Evolutionary conservation across 345 rosid genomes (phyloP).

Genomic region (Viola odorata): DNA sequence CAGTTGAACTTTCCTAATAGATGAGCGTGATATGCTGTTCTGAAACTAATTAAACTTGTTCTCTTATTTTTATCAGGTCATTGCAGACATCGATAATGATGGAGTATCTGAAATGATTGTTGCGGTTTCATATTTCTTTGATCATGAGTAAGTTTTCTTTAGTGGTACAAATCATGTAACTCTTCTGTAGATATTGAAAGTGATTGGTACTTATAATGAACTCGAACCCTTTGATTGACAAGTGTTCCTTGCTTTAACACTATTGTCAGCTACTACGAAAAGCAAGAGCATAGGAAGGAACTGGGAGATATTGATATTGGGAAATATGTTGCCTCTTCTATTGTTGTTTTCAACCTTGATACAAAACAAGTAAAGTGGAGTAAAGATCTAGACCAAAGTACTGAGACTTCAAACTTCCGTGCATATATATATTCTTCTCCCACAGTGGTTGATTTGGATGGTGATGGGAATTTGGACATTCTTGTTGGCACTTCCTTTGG

Average conservation of each 20-base stretch:
- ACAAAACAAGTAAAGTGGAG: slow-evolving; percentile 98
- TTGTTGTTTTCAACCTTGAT: slow-evolving; percentile 93
- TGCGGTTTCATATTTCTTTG: slow-evolving; percentile 94
- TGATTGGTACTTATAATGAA: neutral
- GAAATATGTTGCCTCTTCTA: slow-evolving; percentile 81
- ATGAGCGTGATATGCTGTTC: slow-evolving; percentile 9
- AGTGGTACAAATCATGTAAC: slow-evolving; percentile 5
- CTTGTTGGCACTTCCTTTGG: slow-evolving; percentile 97
- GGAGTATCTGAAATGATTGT: slow-evolving; percentile 92
- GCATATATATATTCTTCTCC: slow-evolving; percentile 95
- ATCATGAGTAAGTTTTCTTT: slow-evolving; percentile 74
- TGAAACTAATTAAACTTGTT: slow-evolving; percentile 12
- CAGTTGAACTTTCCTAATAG: slow-evolving; percentile 5
- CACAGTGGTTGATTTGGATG: slow-evolving; percentile 95
- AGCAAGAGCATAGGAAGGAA: slow-evolving; percentile 82
- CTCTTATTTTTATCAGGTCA: slow-evolving; percentile 51
- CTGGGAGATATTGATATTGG: slow-evolving; percentile 80
- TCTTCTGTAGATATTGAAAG: neutral
- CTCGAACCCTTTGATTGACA: neutral
- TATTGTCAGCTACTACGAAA: slow-evolving; percentile 57
- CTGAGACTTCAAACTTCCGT: slow-evolving; percentile 57
- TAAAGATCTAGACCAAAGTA: slow-evolving; percentile 76
- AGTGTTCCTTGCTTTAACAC: neutral
- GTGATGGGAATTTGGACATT: slow-evolving; percentile 96
- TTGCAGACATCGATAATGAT: slow-evolving; percentile 96